Evolutionary conservation across 768 basidiomycete species (phyloP), one percentile per base, ranked within the genome.

Genomic region (Termitomyces sp.): DNA sequence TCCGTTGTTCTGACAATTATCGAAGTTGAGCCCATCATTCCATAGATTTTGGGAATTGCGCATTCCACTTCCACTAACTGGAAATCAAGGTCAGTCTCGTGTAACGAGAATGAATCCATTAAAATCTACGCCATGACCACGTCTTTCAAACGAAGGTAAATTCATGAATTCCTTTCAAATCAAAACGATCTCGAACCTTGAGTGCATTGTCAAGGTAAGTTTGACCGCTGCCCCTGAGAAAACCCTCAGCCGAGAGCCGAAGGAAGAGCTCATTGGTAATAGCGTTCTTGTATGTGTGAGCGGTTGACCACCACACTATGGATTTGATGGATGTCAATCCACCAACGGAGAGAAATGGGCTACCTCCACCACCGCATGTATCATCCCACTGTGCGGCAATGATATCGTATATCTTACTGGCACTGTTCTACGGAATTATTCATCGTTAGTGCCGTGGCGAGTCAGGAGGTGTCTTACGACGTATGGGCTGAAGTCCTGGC

Each of bases 231-330:
- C 65, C 71, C 35, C 76, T 68, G 34, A 76, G 59, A 59, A 75
- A 81, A 8, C 77, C 81, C 28, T 66, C 57, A 2, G 81, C 80
- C 3, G 81, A 82, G 6, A 74, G 71, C 34, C 77, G 65, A 15
- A 83, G 67, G 68, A 81, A 83, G 10, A 83, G 71, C 53, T 82
- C 71, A 59, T 83, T 83, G n/a, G 81, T 83, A 55, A 84, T 76
- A 10, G 81, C 79, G 51, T 83, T 82, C 68, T 83, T 83, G 70
- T 83, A 83, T 0, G 71, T 76, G 59, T 78, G 76, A 19, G 70
- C 79, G 15, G 71, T 72, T 9, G 78, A 78, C 82, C 81, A 83
- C 79, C 80, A 81, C 5, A 82, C 81, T 81, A 35, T 8, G 21
- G 28, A 15, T 14, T 35, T 24, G 30, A 38, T 38, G 19, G 2